Base-by-base conservation (phyloP, 495 filamentous ascomycete species). In the Aspergillus ostianus region DNA sequence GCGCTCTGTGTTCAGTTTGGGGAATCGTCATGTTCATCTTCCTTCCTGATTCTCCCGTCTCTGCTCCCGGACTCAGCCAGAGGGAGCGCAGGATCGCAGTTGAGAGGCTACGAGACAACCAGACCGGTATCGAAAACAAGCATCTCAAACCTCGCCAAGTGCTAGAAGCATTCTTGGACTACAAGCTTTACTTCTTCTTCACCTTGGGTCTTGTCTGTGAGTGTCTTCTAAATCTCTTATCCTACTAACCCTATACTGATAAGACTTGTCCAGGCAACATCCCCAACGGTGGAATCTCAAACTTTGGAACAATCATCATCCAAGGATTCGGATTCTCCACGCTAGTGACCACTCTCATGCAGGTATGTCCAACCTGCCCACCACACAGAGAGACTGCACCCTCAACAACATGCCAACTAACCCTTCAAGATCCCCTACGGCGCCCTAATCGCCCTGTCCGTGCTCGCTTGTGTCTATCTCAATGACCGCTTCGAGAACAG, bases 41-140 rank as follows among this genome's bases (percentile, higher is more conserved):
- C 63, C 84, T 89, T 59, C 85, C 86, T 0, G 85, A 87, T 62
- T 84, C 84, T 2, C 85, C 85, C 0, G 82, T 87, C 66, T 81
- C 80, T 0, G 84, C 86, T 6, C 81, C 77, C 41, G 85, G 85
- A 46, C 80, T 88, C 27, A 81, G 57, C 30, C 74, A 80, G 49
- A 75, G 78, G 55, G 80, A 88, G 63, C 84, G 85, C 53, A 73
- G 73, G 21, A 71, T 87, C 53, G 84, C 85, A 48, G 76, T 87
- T 12, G 80, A 85, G 59, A 76, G 85, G 15, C 70, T 88, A 10
- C 73, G 83, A 23, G 76, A 78, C 13, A 87, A 89, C 54, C 84
- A 86, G 60, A 87, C 85, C 0, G 86, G 86, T 47, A 75, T 88
- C n/a, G 85, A 88, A 72, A 88, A 87, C 57, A 82, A 84, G 51